Base-by-base conservation (phyloP, 2,329 filamentous ascomycete species). In the Myriosclerotinia scirpicola region DNA sequence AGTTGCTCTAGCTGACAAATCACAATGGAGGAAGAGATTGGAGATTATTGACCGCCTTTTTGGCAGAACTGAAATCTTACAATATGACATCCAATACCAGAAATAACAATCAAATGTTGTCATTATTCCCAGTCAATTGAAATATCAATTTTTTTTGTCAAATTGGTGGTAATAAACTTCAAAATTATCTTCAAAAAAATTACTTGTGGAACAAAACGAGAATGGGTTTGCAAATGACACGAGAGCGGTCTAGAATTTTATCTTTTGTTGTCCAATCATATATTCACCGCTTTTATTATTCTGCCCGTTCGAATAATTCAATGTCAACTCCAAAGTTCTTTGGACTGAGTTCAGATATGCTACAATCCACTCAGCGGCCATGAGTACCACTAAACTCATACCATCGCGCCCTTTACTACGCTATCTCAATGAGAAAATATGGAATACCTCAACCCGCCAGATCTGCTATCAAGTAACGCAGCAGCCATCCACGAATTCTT, bases 331-430 rank as follows among this genome's bases (percentile, higher is more conserved):
- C 30, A 34, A 50, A 60, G 40, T 40, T 22, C 44, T 38, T 50
- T 8, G n/a, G 14, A n/a, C n/a, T n/a, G n/a, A 38, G 9, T 22
- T 26, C 7, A 38, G 12, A 40, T 26, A 38, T 26, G 26, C n/a
- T 26, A 1, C 20, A 26, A 42, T 42, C 54, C 38, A 4, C 1
- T 38, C n/a, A 38, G 30, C 1, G 22, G 34, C 36, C 44, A 61
- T 61, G 58, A 61, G 30, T 40, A 61, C 20, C 15, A 60, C 58
- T 14, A 61, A 61, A 52, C 14, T 50, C 6, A 50, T 61, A 3
- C 58, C 58, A 5, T 61, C 58, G 2, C 58, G 44, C n/a, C 58
- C 58, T 26, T 34, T 61, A 14, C 15, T 61, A 15, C 20, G 34
- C 30, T 61, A 50, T 12, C 46, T 61, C 30, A 26, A 50, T 38